Base-by-base conservation (phyloP, 1,284 basidiomycete genomes). In the Sanguinoderma infundibulare region DNA sequence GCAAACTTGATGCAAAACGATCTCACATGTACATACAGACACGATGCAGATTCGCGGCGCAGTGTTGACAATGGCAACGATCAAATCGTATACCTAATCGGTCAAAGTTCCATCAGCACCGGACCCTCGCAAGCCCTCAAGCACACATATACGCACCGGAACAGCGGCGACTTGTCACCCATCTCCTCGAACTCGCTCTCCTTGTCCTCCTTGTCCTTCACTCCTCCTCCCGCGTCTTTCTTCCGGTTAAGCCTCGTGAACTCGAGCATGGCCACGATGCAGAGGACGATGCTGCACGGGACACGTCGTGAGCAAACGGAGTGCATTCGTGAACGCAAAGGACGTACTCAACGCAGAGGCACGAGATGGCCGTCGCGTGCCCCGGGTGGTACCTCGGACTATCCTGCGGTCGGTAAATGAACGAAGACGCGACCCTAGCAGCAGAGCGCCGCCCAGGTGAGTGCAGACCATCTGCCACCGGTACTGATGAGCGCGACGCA, bases 381-480 rank as follows among this genome's bases (percentile, higher is more conserved):
- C 65, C 65, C 2, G 60, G 61, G 20, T 40, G 61, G 38, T 66
- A 66, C 20, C 65, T 42, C 20, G 65, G 65, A 50, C 59, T 62
- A 32, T 66, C 65, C 28, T 61, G 49, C 20, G 59, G 57, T 10
- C 60, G 49, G 39, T 66, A 66, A 6, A 66, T 63, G 55, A 66
- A 66, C 9, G 65, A 66, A n/a, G 65, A 57, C 3, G 57, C 61
- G 14, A 66, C 57, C 14, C 65, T 63, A n/a, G 5, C 3, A 39
- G 32, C 34, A 39, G 24, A 40, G n/a, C 15, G 9, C 15, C 49
- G 28, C 9, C n/a, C 9, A n/a, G 6, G 14, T 52, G 40, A 35
- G 36, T 36, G 22, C 22, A 5, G 8, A 28, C 28, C 12, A 5
- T 20, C 2, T 14, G 10, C 26, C 9, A n/a, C 1, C 10, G 14